Evolutionary conservation across 306 rosid species (phyloP), one percentile per base, ranked within the genome.

Genomic region (Mimosa bimucronata): DNA sequence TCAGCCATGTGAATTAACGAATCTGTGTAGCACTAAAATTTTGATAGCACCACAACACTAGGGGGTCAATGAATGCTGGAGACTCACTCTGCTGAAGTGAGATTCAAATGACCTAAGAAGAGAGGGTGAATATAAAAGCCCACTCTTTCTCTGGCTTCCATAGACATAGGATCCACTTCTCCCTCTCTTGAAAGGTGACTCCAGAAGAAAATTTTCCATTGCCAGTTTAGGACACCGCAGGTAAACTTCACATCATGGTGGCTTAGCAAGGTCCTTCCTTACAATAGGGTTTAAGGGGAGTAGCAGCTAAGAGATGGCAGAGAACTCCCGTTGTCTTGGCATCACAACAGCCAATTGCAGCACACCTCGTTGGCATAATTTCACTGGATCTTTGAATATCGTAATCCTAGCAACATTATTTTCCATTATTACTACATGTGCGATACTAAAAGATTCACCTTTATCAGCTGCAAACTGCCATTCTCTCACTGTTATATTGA

Each of bases 381-480:
- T 90, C 28, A 76, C 91, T 21, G 97, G 98, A 71, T 92, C 87
- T 86, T 82, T 86, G 87, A 86, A 91, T 68, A 88, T 57, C 9
- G 94, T 83, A 70, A 95, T 83, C 61, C 30, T 87, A 0, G 91
- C 96, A 46, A 48, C 81, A 34, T 91, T 83, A 41, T 90, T 81
- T 77, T 62, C 83, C 75, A 52, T 78, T 74, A 92, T 52, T 60
- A 82, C 84, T 0, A 94, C 93, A 76, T 86, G 95, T 0, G 96
- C 99, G 73, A 95, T 76, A 77, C 91, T 92, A 90, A 83, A 95
- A 42, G 91, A 91, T 44, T 89, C 88, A 0, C 97, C 90, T 82
- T 85, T 89, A 8, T 93, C 94, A 5, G 81, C 62, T 1, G 98
- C 98, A 80, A 88, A 91, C 83, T 90, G 89, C 99, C 97, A 93